Evolutionary conservation across 129 eudicot species (phyloP).

Genomic region (Artemisia tridentata): DNA sequence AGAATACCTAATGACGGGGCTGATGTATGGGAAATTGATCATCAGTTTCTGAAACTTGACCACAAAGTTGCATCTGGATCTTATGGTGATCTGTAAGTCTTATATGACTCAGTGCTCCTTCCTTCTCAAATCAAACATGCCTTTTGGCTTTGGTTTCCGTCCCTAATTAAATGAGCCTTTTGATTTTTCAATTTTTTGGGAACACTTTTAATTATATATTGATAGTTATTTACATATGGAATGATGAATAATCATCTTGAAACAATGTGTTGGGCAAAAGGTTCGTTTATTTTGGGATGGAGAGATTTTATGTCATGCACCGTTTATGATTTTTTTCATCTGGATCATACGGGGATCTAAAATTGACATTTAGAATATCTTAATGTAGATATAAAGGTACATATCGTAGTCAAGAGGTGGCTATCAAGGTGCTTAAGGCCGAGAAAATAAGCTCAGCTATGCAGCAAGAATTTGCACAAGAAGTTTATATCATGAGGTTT

Average conservation of each 20-base stretch:
- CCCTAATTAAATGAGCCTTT: not conserved
- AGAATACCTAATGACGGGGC: constrained; percentile 86
- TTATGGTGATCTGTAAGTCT: constrained; percentile 93
- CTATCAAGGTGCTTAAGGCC: constrained; percentile 91
- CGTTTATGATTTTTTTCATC: too few species aligned
- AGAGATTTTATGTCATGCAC: not conserved
- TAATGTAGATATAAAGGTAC: constrained; percentile 85
- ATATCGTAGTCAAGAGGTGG: constrained; percentile 94
- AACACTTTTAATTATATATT: not conserved
- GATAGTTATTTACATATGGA: not conserved
- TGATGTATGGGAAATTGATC: constrained; percentile 99
- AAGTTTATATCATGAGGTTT: constrained; percentile 96
- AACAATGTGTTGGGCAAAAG: not conserved
- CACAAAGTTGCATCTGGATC: constrained; percentile 95
- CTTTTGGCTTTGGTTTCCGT: not conserved
- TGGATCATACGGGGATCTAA: not conserved
- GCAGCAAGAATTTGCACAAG: constrained; percentile 96
- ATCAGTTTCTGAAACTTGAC: constrained; percentile 64
- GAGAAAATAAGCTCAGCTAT: constrained; percentile 69
- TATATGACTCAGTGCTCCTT: not conserved
- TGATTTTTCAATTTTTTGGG: not conserved
- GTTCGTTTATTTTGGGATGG: constrained; percentile 10
- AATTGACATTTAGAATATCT: not conserved
- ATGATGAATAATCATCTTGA: not conserved
- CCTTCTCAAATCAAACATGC: constrained; percentile 1